Conservation (phyloP, 352 stramenopile genomes). For the Phytophthora tentaculata region DNA sequence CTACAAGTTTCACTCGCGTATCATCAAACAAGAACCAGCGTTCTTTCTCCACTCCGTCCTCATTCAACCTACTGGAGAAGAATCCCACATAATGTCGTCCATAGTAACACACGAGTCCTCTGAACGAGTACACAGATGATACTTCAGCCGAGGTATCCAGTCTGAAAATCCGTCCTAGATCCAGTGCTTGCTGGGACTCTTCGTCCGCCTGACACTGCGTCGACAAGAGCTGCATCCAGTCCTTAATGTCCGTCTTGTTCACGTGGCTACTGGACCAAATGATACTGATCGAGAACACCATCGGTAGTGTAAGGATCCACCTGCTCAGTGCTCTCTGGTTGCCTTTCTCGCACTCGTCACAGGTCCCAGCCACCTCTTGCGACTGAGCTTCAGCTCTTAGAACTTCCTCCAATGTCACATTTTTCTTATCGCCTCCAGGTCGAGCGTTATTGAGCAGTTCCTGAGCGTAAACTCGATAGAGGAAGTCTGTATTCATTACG, state of each 20-base stretch:
- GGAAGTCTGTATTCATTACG: constrained; percentile 85
- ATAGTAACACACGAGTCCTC: constrained; percentile 88
- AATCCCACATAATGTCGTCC: constrained; percentile 87
- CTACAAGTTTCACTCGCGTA: constrained; percentile 79
- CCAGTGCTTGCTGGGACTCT: constrained; percentile 57
- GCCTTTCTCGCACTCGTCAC: constrained; percentile 57
- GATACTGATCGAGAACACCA: constrained; percentile 86
- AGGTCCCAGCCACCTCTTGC: constrained; percentile 47
- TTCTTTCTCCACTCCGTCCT: constrained; percentile 56
- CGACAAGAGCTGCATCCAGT: constrained; percentile 74
- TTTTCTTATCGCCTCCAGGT: constrained; percentile 13
- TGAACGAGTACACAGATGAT: constrained; percentile 67
- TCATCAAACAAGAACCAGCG: constrained; percentile 88
- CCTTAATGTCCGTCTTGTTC: constrained; percentile 69
- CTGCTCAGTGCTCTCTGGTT: constrained; percentile 56
- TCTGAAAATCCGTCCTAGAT: constrained; percentile 75
- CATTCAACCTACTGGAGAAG: constrained; percentile 72
- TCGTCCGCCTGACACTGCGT: constrained; percentile 47
- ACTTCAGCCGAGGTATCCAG: constrained; percentile 45
- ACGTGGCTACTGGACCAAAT: constrained; percentile 81
- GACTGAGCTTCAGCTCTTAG: constrained; percentile 62
- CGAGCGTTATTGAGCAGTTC: constrained; percentile 51
- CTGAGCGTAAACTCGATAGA: constrained; percentile 84
- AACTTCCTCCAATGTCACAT: constrained; percentile 62
- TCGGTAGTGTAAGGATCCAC: constrained; percentile 86